Base-by-base conservation (phyloP, 192 early-diverging fungal species). In the Gryganskiella cystojenkinii region DNA sequence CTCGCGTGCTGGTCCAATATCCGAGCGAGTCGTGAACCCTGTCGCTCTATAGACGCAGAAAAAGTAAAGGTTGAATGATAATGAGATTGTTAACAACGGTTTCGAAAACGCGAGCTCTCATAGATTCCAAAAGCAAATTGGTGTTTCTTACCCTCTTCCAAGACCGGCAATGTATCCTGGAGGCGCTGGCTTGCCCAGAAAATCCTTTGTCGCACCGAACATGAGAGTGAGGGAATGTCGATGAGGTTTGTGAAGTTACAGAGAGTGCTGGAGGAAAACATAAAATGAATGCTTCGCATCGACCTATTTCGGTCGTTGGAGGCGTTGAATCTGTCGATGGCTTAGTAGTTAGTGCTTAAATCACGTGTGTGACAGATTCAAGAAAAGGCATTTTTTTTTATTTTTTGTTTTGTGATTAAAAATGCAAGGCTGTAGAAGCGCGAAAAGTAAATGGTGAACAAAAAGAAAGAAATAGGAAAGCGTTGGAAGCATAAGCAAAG, bases 111-210 rank as follows among this genome's bases (percentile, higher is more conserved):
- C 33, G 6, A 54, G 34, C 49, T 37, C 11, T 6, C 42, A 33
- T n/a, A 61, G 31, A 59, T 19, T 7, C 19, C 22, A 25, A 4
- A 25, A 3, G 17, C 13, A 3, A 25, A 5, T 17, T 46, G 13
- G 47, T 13, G 28, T 11, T 49, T 8, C 15, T 11, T 69, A 85
- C 59, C 95, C 98, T 79, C 98, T 90, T 15, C 98, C 98, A 9
- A 99, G 83, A 70, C 98, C 98, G 24, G 98, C 98, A 64, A 99
- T 95, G 70, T 99, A 99, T 68, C 94, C 94, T 25, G 96, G 93
- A 2, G 98, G 98, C 6, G 98, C 92, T 53, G 94, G 90, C 78
- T 94, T 96, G 53, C 89, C 90, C 73, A 99, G 67, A 82, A 97
- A 99, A 78, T 99, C 96, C 84, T 94, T 94, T 13, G 86, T 86